Percentiles rank a stretch among this genome's conserved stretches.
Evolutionary conservation across 345 rosid genomes (phyloP).

Genomic region (Gossypium raimondii): DNA sequence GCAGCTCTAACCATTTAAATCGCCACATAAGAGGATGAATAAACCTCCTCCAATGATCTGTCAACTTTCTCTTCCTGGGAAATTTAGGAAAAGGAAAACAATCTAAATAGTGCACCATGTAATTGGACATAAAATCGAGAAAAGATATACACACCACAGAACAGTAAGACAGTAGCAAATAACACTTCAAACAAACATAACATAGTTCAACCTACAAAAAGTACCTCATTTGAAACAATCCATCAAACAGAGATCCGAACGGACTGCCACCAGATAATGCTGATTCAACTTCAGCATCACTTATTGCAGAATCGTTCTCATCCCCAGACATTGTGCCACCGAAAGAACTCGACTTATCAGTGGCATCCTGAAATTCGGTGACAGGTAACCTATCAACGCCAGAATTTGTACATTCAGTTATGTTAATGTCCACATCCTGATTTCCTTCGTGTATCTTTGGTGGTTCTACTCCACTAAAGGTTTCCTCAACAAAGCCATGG

Average conservation of each 20-base stretch:
- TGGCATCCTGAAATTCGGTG: slow-evolving; percentile 35
- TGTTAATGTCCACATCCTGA: slow-evolving; percentile 46
- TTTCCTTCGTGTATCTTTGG: slow-evolving; percentile 3
- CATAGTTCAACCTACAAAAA: neutral
- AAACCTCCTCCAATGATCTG: slow-evolving; percentile 76
- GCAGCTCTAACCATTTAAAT: slow-evolving; percentile 68
- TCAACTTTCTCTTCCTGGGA: slow-evolving; percentile 65
- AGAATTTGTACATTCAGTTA: slow-evolving; percentile 29
- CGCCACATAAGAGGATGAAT: slow-evolving; percentile 76
- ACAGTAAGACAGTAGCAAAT: neutral
- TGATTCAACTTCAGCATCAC: slow-evolving; percentile 78
- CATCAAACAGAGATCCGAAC: slow-evolving; percentile 19
- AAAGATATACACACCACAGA: neutral
- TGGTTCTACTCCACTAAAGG: slow-evolving; percentile 16
- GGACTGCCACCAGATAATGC: slow-evolving; percentile 22
- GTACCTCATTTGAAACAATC: slow-evolving; percentile 43
- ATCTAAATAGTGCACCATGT: neutral
- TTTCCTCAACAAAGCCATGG: slow-evolving; percentile 17
- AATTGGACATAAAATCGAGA: neutral
- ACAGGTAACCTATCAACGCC: slow-evolving; percentile 9
- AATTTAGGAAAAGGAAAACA: neutral
- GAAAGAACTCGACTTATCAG: slow-evolving; percentile 79
- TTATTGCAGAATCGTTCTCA: slow-evolving; percentile 31
- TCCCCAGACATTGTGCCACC: slow-evolving; percentile 47
- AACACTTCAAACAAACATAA: neutral